phyloP scores from a whole-genome alignment of 176 grass and related monocot genomes.

The Stipa capillata region DNA sequence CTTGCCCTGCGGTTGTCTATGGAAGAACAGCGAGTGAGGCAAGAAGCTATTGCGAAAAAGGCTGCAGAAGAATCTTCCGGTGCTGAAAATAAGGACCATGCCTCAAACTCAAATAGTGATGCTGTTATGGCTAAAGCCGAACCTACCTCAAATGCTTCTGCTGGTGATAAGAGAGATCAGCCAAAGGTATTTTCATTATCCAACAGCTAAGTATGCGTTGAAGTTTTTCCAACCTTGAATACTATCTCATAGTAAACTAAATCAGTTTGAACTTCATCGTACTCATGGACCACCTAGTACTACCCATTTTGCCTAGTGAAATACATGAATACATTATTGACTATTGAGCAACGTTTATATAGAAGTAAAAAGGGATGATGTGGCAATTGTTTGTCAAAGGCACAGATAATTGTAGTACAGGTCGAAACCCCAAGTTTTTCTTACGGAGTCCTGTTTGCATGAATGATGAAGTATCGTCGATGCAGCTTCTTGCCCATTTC shows the following conservation, averaged over 20 bases:
- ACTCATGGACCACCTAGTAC: not conserved
- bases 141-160: constrained; percentile 26
- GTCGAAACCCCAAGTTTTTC: too few relatives aligned
- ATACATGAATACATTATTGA: too few relatives aligned
- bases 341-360: too few relatives aligned
- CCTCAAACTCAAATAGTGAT: constrained; percentile 46
- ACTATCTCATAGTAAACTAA: not conserved
- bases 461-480: too few relatives aligned
- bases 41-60: constrained; percentile 78
- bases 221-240: not conserved
- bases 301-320: not conserved
- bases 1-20: constrained; percentile 90
- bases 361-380: too few relatives aligned
- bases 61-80: constrained; percentile 52
- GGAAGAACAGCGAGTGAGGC: constrained; percentile 95
- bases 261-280: not conserved
- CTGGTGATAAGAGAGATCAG: constrained; percentile 47
- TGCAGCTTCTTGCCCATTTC: too few relatives aligned
- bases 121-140: constrained; percentile 57
- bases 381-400: too few relatives aligned
- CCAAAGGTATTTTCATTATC: constrained; percentile 23
- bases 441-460: too few relatives aligned
- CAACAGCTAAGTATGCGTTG: not conserved
- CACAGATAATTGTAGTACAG: too few relatives aligned
- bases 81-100: constrained; percentile 45